A percentile compares a stretch with the other conserved stretches of the same genome.
Conservation (phyloP, 2,329 filamentous ascomycete genomes). For the Hypoxylon sp. region DNA sequence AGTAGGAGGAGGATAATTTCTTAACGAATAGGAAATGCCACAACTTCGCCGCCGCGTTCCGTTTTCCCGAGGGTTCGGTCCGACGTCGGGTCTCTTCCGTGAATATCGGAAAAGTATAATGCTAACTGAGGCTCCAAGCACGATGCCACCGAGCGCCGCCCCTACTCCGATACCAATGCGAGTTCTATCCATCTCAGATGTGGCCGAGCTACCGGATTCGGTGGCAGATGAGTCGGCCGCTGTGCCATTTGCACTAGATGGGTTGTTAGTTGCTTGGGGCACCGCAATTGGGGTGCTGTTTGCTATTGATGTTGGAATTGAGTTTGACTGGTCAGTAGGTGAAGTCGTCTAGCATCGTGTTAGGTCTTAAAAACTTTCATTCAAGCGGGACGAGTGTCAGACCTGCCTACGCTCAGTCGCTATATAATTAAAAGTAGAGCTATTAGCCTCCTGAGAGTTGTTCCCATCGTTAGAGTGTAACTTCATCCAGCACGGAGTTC, state of each 20-base stretch:
- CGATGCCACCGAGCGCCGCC: conserved; percentile 4
- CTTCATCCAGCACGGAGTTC: not conserved
- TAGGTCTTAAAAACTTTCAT: not conserved
- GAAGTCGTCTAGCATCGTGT: not conserved
- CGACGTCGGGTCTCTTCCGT: not conserved
- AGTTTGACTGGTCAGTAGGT: not conserved
- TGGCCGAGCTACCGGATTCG: not conserved
- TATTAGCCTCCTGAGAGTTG: not conserved
- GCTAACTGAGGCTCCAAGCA: conserved; percentile 1
- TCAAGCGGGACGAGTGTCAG: not conserved
- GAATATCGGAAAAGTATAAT: conserved; percentile 5
- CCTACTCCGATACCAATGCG: conserved; percentile 21
- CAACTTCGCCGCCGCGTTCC: not conserved
- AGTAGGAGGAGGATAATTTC: not conserved
- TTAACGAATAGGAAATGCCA: not conserved
- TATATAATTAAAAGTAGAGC: not conserved
- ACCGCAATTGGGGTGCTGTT: not conserved
- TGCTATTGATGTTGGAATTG: not conserved
- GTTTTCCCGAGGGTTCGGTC: not conserved
- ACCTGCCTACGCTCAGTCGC: not conserved
- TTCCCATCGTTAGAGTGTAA: not conserved
- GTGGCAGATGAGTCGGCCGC: not conserved
- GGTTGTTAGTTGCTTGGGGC: not conserved
- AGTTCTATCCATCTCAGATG: not conserved
- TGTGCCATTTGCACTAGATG: not conserved